Conservation (phyloP, 306 rosid species). For the Vigna mungo region DNA sequence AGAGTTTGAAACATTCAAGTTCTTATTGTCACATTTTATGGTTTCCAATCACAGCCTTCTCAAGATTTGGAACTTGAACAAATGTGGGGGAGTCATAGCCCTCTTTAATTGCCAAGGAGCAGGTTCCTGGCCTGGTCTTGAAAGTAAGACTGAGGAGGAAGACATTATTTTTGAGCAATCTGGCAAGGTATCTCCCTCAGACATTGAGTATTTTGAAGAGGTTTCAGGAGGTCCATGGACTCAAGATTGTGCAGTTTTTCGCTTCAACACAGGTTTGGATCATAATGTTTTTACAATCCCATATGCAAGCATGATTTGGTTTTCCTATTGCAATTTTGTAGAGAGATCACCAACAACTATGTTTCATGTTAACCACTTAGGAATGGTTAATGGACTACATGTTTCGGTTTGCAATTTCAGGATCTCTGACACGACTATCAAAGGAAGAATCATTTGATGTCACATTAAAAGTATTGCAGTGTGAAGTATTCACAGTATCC, state of each 20-base stretch:
- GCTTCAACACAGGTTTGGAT: conserved; percentile 23
- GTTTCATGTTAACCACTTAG: not conserved
- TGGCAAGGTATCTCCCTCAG: conserved; percentile 22
- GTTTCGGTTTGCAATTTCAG: conserved; percentile 9
- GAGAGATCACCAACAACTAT: not conserved
- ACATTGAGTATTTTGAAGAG: conserved; percentile 36
- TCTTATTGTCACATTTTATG: conserved; percentile 6
- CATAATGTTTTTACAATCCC: not conserved
- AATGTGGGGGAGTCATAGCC: conserved; percentile 35
- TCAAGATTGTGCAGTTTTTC: conserved; percentile 34
- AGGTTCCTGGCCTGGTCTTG: conserved; percentile 35
- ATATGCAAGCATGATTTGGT: not conserved
- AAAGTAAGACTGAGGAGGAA: conserved; percentile 15
- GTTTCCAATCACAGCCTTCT: conserved; percentile 28
- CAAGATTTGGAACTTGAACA: conserved; percentile 40
- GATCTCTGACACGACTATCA: conserved; percentile 9
- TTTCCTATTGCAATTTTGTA: not conserved
- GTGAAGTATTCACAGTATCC: conserved; percentile 32
- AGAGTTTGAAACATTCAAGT: not conserved
- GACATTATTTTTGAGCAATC: conserved; percentile 19
- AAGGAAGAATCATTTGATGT: conserved; percentile 35
- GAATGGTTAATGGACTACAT: not conserved
- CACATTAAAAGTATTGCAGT: conserved; percentile 30
- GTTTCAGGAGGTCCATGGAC: conserved; percentile 7
- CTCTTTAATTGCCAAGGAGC: conserved; percentile 32